These are phyloP conservation scores for Aureobasidium sp. DNA, from an alignment of 2,329 filamentous ascomycete species.

Conservation along the genomic window DNA sequence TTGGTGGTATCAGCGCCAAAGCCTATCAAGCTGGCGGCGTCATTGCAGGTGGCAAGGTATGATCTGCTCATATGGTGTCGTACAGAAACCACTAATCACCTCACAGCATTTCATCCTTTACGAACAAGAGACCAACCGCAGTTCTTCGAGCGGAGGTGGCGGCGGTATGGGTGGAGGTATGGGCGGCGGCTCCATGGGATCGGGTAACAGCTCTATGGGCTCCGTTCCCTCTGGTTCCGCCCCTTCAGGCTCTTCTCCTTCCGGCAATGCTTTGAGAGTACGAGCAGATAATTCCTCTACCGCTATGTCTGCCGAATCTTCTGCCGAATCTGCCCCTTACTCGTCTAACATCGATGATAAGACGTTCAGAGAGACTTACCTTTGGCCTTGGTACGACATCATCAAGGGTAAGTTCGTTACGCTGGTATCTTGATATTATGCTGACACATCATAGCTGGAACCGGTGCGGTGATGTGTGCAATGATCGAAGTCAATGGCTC, in stretches of 20 bases:
- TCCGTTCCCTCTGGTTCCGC: not conserved
- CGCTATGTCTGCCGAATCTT: not conserved
- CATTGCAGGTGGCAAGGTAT: slow-evolving; percentile 33
- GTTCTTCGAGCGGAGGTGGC: not conserved
- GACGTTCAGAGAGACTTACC: slow-evolving; percentile 29
- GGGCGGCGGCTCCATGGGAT: not conserved
- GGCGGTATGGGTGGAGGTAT: not conserved
- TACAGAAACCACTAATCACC: not conserved
- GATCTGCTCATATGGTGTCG: not conserved
- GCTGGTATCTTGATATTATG: not conserved
- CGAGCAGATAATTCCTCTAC: not conserved
- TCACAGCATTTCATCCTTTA: slow-evolving; percentile 50
- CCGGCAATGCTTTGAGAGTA: not conserved
- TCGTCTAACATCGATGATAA: slow-evolving; percentile 20
- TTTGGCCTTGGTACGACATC: slow-evolving; percentile 25
- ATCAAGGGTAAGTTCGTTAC: slow-evolving; percentile 19
- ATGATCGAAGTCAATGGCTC: slow-evolving; percentile 21
- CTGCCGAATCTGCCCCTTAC: not conserved
- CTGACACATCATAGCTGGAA: slow-evolving; percentile 17
- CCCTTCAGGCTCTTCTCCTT: not conserved
- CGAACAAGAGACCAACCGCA: slow-evolving; percentile 46
- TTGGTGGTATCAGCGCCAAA: slow-evolving; percentile 33
- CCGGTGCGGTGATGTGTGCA: slow-evolving; percentile 16
- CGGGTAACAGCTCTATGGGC: not conserved
- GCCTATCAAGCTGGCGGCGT: slow-evolving; percentile 37